Evolutionary conservation across 1,284 basidiomycete species (phyloP).

Genomic region (Mycosarcoma mackinlayi): DNA sequence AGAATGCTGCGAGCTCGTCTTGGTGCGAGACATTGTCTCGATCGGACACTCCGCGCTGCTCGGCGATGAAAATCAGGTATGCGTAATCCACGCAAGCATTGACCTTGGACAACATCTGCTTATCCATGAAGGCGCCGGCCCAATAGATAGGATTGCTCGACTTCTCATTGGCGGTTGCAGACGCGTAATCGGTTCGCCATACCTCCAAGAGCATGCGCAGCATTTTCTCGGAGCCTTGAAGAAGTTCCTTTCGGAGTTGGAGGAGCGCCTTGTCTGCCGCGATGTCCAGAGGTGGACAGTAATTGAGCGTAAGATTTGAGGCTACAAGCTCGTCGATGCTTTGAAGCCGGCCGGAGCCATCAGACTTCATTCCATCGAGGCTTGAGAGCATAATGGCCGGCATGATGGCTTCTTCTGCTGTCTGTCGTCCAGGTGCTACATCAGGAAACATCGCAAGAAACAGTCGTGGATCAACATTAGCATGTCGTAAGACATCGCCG

Average conservation of each 20-base stretch:
- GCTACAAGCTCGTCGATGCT: constrained; percentile 29
- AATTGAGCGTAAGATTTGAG: constrained; percentile 51
- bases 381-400: constrained; percentile 16
- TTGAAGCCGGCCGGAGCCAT: constrained; percentile 4
- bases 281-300: constrained; percentile 44
- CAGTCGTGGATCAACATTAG: constrained; percentile 41
- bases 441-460: constrained; percentile 38
- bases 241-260: constrained; percentile 5
- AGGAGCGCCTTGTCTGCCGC: constrained; percentile 27
- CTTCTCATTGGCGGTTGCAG: neutral
- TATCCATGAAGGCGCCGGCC: constrained; percentile 40
- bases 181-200: constrained; percentile 18
- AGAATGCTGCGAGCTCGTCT: constrained; percentile 26
- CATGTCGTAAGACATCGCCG: constrained; percentile 16
- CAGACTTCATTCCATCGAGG: constrained; percentile 9
- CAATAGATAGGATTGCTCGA: neutral
- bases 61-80: constrained; percentile 23
- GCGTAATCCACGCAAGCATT: constrained; percentile 28
- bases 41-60: constrained; percentile 4
- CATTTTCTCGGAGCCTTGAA: constrained; percentile 39
- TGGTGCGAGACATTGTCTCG: constrained; percentile 6
- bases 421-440: neutral
- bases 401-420: constrained; percentile 25
- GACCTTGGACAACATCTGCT: constrained; percentile 34
- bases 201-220: constrained; percentile 25